A percentile compares a stretch with the other conserved stretches of the same genome.
These are phyloP conservation scores for Russula dissimulans DNA, from an alignment of 768 basidiomycete species.

Conservation along the genomic window DNA sequence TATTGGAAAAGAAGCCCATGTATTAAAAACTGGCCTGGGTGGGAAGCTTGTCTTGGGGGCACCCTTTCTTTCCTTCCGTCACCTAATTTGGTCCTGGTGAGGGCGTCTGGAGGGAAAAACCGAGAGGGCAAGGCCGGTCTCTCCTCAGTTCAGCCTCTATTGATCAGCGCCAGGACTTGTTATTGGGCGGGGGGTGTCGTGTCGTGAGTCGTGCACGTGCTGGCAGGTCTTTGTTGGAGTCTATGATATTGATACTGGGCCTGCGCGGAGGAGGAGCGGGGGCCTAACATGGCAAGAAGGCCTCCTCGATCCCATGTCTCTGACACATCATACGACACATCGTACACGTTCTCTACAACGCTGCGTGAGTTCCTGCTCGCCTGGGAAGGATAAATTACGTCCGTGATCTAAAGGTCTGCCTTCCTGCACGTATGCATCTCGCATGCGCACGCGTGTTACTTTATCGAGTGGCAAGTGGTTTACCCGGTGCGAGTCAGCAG, in stretches of 20 bases:
- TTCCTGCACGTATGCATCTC: neutral
- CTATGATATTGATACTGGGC: neutral
- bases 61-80: slow-evolving; percentile 1
- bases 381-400: slow-evolving; percentile 16
- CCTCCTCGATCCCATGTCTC: slow-evolving; percentile 4
- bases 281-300: slow-evolving; percentile 5
- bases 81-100: slow-evolving; percentile 10
- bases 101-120: neutral
- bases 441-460: slow-evolving; percentile 1
- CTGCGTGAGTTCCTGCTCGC: slow-evolving; percentile 1
- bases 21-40: slow-evolving; percentile 8
- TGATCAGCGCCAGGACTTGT: neutral
- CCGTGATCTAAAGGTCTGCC: neutral
- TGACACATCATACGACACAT: slow-evolving; percentile 5
- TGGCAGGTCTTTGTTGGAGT: neutral
- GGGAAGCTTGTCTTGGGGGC: neutral
- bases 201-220: neutral
- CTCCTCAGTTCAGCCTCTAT: neutral
- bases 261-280: slow-evolving; percentile 10
- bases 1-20: neutral
- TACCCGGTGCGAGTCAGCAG: neutral
- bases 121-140: neutral
- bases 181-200: neutral
- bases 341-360: slow-evolving; percentile 11
- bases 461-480: neutral